Evolutionary conservation across 768 basidiomycete genomes (phyloP).

Genomic region (Boletus rex-veris): DNA sequence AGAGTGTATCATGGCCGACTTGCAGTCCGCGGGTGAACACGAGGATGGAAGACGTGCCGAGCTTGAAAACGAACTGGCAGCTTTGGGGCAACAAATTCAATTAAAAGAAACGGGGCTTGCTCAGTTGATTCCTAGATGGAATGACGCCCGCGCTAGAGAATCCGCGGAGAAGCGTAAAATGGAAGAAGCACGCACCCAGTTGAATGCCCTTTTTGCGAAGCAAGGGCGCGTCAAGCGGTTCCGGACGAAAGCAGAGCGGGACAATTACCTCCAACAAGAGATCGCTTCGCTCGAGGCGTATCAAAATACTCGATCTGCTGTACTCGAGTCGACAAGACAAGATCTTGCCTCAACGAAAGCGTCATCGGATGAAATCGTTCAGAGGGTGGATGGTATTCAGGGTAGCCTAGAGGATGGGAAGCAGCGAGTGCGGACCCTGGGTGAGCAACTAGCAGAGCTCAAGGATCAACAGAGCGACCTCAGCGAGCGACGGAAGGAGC

Average conservation of each 20-base stretch:
- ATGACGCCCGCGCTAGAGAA: conserved; percentile 49
- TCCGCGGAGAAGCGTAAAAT: conserved; percentile 58
- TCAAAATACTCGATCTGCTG: conserved; percentile 50
- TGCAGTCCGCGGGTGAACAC: conserved; percentile 60
- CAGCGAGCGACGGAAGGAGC: conserved; percentile 81
- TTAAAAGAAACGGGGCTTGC: conserved; percentile 61
- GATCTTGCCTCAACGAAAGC: conserved; percentile 48
- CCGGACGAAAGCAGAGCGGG: conserved; percentile 77
- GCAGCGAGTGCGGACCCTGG: conserved; percentile 50
- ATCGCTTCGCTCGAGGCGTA: conserved; percentile 67
- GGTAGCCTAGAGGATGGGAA: conserved; percentile 65
- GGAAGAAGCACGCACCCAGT: conserved; percentile 67
- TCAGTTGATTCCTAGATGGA: conserved; percentile 70
- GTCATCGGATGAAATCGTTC: conserved; percentile 55
- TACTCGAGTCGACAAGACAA: conserved; percentile 49
- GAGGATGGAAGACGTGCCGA: conserved; percentile 62
- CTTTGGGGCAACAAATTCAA: conserved; percentile 56
- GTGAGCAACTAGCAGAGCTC: conserved; percentile 54
- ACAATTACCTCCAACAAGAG: conserved; percentile 77
- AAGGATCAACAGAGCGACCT: conserved; percentile 68
- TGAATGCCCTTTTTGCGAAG: conserved; percentile 81
- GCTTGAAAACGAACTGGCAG: conserved; percentile 61
- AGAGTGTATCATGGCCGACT: conserved; percentile 77
- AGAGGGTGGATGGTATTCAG: conserved; percentile 53
- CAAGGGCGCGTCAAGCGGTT: conserved; percentile 88